A percentile compares a stretch with the other conserved stretches of the same genome.
Evolutionary conservation across 2,329 filamentous ascomycete species (phyloP).

Genomic region (Ambrosiella xylebori): DNA sequence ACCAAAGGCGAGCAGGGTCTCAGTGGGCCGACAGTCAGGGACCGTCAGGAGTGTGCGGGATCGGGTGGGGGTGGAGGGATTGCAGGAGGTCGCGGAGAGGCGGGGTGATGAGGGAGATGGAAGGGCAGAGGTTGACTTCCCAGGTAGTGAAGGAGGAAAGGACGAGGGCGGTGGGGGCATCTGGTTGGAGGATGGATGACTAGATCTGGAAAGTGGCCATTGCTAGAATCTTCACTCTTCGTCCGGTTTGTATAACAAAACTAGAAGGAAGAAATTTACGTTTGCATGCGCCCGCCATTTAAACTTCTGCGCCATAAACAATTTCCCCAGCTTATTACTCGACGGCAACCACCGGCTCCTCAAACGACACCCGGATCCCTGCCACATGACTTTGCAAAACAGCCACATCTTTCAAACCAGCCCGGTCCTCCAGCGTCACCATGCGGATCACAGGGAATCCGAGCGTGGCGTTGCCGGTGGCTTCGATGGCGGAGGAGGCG

Average conservation of each 20-base stretch:
- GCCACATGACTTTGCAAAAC: slow-evolving; percentile 18
- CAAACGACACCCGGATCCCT: slow-evolving; percentile 16
- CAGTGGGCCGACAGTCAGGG: slow-evolving; percentile 9
- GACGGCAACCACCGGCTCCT: slow-evolving; percentile 17
- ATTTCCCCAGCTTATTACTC: slow-evolving; percentile 13
- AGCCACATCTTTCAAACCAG: slow-evolving; percentile 17
- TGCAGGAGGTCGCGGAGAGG: background rate
- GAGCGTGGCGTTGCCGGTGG: slow-evolving; percentile 16
- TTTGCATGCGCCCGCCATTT: slow-evolving; percentile 19
- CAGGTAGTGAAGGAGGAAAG: background rate
- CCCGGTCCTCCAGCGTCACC: slow-evolving; percentile 17
- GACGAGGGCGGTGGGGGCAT: background rate
- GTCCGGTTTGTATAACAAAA: background rate
- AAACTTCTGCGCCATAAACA: slow-evolving; percentile 16
- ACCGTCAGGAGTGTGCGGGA: background rate
- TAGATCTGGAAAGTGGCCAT: background rate
- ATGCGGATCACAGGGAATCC: slow-evolving; percentile 17
- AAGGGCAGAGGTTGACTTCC: background rate
- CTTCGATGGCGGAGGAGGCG: background rate
- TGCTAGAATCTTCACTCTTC: background rate
- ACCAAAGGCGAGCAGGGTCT: slow-evolving; percentile 16
- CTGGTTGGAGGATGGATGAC: background rate
- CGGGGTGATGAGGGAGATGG: background rate
- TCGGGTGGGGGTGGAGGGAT: background rate
- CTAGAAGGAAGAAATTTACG: slow-evolving; percentile 11